These are phyloP conservation scores for Lipomyces kockii DNA, from an alignment of 805 yeast species.

Conservation along the genomic window DNA sequence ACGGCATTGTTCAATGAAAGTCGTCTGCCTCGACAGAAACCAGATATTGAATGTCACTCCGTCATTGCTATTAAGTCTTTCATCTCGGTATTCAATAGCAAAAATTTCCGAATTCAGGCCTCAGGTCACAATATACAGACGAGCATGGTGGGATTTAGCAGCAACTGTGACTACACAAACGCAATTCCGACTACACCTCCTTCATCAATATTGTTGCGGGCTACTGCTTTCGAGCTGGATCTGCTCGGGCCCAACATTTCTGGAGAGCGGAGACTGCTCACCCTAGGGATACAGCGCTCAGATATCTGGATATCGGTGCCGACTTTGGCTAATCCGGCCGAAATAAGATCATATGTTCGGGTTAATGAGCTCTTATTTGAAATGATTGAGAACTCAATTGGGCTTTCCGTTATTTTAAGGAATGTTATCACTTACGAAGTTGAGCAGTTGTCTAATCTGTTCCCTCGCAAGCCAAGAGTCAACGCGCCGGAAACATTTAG, in stretches of 20 bases:
- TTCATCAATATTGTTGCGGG: conserved; percentile 24
- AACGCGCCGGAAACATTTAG: background rate
- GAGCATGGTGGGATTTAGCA: conserved; percentile 12
- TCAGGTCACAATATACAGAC: conserved; percentile 26
- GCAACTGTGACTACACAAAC: background rate
- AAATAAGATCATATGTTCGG: conserved; percentile 17
- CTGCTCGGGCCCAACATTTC: conserved; percentile 16
- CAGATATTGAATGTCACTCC: conserved; percentile 13
- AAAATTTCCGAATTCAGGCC: conserved; percentile 19
- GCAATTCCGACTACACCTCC: background rate
- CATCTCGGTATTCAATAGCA: conserved; percentile 15
- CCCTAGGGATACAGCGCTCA: conserved; percentile 17
- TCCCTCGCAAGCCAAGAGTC: background rate
- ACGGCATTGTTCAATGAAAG: background rate
- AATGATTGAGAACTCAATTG: conserved; percentile 23
- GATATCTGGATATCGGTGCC: conserved; percentile 21
- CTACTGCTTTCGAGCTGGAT: conserved; percentile 27
- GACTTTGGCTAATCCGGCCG: conserved; percentile 10
- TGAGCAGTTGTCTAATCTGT: conserved; percentile 16
- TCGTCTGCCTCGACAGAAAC: background rate
- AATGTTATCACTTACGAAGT: conserved; percentile 21
- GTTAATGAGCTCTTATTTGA: conserved; percentile 24
- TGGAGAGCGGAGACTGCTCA: conserved; percentile 16
- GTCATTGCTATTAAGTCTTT: conserved; percentile 18
- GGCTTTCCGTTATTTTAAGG: conserved; percentile 16